These are phyloP conservation scores for Phlyctochytrium planicorne DNA, from an alignment of 192 early-diverging fungal genomes.

Conservation along the genomic window DNA sequence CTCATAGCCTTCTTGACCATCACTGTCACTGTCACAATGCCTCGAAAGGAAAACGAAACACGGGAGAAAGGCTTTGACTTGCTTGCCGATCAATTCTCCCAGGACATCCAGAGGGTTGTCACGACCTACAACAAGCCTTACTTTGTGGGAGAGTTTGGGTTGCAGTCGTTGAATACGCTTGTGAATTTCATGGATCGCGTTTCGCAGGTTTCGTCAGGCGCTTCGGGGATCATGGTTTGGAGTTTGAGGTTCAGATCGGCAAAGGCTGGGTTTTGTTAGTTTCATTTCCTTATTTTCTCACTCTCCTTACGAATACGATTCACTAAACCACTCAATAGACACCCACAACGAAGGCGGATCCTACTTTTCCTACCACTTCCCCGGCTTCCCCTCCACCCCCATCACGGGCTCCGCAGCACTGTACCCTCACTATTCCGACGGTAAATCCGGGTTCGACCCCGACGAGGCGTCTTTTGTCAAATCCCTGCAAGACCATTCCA, in stretches of 20 bases:
- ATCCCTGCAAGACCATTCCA: not conserved
- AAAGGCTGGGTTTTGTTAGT: conserved; percentile 42
- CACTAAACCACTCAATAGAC: not conserved
- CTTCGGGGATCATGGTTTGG: conserved; percentile 45
- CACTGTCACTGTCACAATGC: not conserved
- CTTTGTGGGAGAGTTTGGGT: conserved; percentile 44
- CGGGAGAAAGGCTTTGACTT: not conserved
- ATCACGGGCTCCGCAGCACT: not conserved
- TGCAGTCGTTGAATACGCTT: conserved; percentile 16
- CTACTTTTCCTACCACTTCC: conserved; percentile 19
- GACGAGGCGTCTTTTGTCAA: not conserved
- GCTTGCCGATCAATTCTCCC: conserved; percentile 10
- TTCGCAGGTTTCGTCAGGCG: not conserved
- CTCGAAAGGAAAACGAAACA: not conserved
- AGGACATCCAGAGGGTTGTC: conserved; percentile 4
- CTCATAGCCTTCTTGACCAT: not conserved
- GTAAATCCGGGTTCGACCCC: not conserved
- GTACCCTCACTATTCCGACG: not conserved
- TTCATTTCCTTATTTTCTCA: not conserved
- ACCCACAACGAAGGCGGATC: conserved; percentile 2
- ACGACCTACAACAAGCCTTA: conserved; percentile 29
- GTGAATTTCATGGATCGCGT: conserved; percentile 7
- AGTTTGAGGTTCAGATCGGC: conserved; percentile 36
- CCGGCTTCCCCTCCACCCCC: conserved; percentile 7
- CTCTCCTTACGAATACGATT: not conserved